phyloP scores from a whole-genome alignment of 2,329 filamentous ascomycete genomes.

The Thielaviopsis punctulata region DNA sequence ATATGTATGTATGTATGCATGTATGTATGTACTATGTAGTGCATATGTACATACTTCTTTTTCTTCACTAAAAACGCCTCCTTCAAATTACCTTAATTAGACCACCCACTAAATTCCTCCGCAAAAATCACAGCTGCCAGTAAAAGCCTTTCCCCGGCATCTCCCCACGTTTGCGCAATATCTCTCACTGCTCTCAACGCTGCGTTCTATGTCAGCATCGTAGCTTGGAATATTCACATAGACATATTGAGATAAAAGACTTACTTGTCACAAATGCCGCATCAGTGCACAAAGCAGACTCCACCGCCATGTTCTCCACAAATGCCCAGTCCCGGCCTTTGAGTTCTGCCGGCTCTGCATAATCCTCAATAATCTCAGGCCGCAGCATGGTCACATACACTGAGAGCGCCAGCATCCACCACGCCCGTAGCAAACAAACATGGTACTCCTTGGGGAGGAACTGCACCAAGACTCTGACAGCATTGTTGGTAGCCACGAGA shows the following conservation, averaged over 20 bases:
- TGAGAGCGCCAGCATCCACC: slow-evolving; percentile 71
- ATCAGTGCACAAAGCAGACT: slow-evolving; percentile 50
- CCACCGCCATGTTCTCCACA: slow-evolving; percentile 53
- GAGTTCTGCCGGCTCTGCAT: slow-evolving; percentile 40
- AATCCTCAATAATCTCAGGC: slow-evolving; percentile 51
- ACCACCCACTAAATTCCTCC: slow-evolving; percentile 57
- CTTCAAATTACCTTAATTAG: slow-evolving; percentile 7
- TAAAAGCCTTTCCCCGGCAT: slow-evolving; percentile 47
- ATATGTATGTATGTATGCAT: too few relatives aligned
- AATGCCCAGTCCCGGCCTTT: slow-evolving; percentile 58
- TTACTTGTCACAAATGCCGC: slow-evolving; percentile 72
- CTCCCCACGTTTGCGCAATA: slow-evolving; percentile 57
- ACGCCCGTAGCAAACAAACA: slow-evolving; percentile 57
- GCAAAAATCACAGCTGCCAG: slow-evolving; percentile 54
- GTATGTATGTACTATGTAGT: too few relatives aligned
- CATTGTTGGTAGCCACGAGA: slow-evolving; percentile 70
- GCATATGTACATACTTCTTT: too few relatives aligned
- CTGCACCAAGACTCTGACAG: slow-evolving; percentile 70
- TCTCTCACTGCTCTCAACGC: slow-evolving; percentile 54
- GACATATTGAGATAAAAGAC: slow-evolving; percentile 12
- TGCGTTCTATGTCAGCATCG: slow-evolving; percentile 1
- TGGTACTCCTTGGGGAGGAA: slow-evolving; percentile 59
- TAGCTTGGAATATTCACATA: too few relatives aligned
- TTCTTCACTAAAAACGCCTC: too few relatives aligned
- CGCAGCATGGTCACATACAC: slow-evolving; percentile 63